Evolutionary conservation across 1,284 basidiomycete species (phyloP).

Genomic region (Melampsora americana): DNA sequence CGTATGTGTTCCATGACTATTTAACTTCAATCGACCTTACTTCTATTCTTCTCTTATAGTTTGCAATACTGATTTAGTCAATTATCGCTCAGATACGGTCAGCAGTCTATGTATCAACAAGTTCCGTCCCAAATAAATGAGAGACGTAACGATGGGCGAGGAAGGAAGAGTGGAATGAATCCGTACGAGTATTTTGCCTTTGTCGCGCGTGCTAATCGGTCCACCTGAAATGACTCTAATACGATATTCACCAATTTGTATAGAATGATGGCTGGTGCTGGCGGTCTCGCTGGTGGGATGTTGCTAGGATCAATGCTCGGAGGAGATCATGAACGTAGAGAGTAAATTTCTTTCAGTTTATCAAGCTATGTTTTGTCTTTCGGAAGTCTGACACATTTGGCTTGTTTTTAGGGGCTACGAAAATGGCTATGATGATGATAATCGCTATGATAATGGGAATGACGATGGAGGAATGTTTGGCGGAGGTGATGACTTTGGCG

Average conservation of each 20-base stretch:
- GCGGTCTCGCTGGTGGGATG: conserved; percentile 32
- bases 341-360: no score
- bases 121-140: not conserved
- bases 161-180: conserved; percentile 5
- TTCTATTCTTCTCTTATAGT: no score
- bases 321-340: conserved; percentile 14
- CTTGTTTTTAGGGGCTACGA: conserved; percentile 25
- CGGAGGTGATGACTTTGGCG: conserved; percentile 5
- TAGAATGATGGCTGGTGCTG: conserved; percentile 34
- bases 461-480: conserved; percentile 11
- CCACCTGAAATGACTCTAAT: no score
- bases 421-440: conserved; percentile 17
- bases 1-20: not conserved
- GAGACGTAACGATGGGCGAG: not conserved
- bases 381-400: not conserved
- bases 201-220: no score
- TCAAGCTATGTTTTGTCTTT: no score
- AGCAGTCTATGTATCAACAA: conserved; percentile 22
- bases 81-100: not conserved
- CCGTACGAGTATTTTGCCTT: not conserved
- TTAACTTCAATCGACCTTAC: no score
- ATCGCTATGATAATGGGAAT: conserved; percentile 32
- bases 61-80: no score
- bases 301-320: conserved; percentile 24
- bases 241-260: not conserved